These are phyloP conservation scores for Neonectria punicea DNA, from an alignment of 2,329 filamentous ascomycete genomes.

Conservation along the genomic window DNA sequence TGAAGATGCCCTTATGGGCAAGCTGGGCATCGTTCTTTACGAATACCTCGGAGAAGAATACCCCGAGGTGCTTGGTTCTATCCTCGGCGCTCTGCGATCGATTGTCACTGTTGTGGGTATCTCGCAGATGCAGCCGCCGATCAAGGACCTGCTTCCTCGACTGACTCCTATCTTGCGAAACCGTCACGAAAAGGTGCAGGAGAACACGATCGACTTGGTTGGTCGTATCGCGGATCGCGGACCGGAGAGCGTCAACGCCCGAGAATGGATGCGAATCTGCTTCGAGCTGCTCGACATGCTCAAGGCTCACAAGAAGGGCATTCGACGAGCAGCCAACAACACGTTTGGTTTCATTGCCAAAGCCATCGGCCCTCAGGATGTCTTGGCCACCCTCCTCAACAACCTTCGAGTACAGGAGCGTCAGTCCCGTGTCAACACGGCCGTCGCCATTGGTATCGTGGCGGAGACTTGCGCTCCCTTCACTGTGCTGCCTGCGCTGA, in stretches of 20 bases:
- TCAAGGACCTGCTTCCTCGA: slow-evolving; percentile 93
- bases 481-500: slow-evolving; percentile 95
- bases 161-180: slow-evolving; percentile 98
- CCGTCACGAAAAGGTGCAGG: slow-evolving; percentile 98
- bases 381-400: slow-evolving; percentile 93
- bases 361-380: slow-evolving; percentile 97
- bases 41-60: slow-evolving; percentile 99
- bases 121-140: slow-evolving; percentile 97
- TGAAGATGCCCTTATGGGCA: slow-evolving; percentile 94
- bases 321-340: slow-evolving; percentile 97
- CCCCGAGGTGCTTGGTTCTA: slow-evolving; percentile 95
- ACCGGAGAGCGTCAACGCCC: slow-evolving; percentile 93
- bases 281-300: slow-evolving; percentile 99
- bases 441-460: slow-evolving; percentile 97
- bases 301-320: slow-evolving; percentile 99
- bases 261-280: slow-evolving; percentile 99
- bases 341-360: slow-evolving; percentile 99
- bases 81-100: slow-evolving; percentile 91
- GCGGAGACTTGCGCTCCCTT: slow-evolving; percentile 98
- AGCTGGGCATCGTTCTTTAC: slow-evolving; percentile 93
- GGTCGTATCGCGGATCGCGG: slow-evolving; percentile 98
- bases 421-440: slow-evolving; percentile 97
- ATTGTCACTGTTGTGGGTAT: slow-evolving; percentile 99
- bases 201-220: slow-evolving; percentile 98
- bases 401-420: slow-evolving; percentile 97